These are phyloP conservation scores for Sideroxylon spinosum DNA, from an alignment of 179 eudicot genomes.

Conservation along the genomic window DNA sequence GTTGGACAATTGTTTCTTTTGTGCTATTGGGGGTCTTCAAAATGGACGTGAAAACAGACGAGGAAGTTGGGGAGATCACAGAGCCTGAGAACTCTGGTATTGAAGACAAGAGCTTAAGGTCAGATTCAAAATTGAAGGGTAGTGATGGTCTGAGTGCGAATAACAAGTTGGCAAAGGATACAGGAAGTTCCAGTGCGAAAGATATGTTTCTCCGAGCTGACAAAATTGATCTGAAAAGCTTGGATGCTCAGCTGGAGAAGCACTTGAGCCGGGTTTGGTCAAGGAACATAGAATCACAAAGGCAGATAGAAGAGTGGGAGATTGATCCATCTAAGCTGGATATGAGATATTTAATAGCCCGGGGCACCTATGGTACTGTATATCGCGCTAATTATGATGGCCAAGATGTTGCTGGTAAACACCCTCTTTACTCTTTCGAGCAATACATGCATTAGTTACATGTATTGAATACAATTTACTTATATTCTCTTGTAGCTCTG, in stretches of 20 bases:
- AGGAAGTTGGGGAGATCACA: slow-evolving; percentile 26
- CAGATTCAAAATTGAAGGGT: slow-evolving; percentile 51
- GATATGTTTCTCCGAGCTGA: slow-evolving; percentile 67
- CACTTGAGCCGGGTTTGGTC: slow-evolving; percentile 66
- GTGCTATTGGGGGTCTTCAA: background rate
- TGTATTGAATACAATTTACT: no score
- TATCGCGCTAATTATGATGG: slow-evolving; percentile 75
- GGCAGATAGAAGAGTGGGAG: slow-evolving; percentile 73
- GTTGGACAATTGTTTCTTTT: background rate
- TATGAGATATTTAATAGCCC: slow-evolving; percentile 59
- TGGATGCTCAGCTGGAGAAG: slow-evolving; percentile 66
- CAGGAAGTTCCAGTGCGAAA: slow-evolving; percentile 37
- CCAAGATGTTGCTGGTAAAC: slow-evolving; percentile 82
- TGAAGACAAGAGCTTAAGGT: slow-evolving; percentile 17
- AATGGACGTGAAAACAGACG: slow-evolving; percentile 37
- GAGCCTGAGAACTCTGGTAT: slow-evolving; percentile 17
- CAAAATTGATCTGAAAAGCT: slow-evolving; percentile 61
- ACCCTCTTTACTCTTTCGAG: slow-evolving; percentile 10
- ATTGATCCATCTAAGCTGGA: slow-evolving; percentile 70
- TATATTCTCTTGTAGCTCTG: background rate
- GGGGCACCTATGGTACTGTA: slow-evolving; percentile 83
- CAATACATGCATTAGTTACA: no score
- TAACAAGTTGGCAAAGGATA: slow-evolving; percentile 25
- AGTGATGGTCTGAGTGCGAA: slow-evolving; percentile 42
- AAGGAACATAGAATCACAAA: slow-evolving; percentile 29